phyloP scores from a whole-genome alignment of 441 rosid genomes.

The Populus hybrid region DNA sequence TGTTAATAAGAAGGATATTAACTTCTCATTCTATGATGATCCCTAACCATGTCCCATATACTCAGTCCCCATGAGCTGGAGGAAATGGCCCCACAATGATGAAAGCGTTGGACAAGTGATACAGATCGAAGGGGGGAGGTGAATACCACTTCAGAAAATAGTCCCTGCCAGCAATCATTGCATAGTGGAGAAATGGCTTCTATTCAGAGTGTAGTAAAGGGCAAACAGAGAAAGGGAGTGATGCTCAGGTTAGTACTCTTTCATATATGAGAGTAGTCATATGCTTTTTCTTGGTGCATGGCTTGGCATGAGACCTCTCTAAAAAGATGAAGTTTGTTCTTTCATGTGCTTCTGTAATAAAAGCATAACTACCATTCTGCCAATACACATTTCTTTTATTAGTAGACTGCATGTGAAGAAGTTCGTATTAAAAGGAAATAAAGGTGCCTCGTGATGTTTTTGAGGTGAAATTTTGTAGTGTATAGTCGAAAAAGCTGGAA shows the following conservation, averaged over 20 bases:
- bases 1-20: background rate
- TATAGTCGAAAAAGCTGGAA: background rate
- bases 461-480: background rate
- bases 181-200: slow-evolving; percentile 42
- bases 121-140: too few relatives aligned
- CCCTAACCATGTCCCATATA: slow-evolving; percentile 21
- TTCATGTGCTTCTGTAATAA: background rate
- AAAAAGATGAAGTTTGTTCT: background rate
- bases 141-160: slow-evolving; percentile 76
- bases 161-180: slow-evolving; percentile 49
- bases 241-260: slow-evolving; percentile 56
- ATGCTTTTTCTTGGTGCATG: background rate
- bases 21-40: slow-evolving; percentile 10
- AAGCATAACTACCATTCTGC: background rate
- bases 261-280: background rate
- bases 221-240: slow-evolving; percentile 56
- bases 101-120: slow-evolving; percentile 76
- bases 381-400: background rate
- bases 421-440: background rate
- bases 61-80: slow-evolving; percentile 44
- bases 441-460: background rate
- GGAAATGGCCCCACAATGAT: slow-evolving; percentile 32
- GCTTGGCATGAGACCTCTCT: background rate
- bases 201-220: slow-evolving; percentile 36
- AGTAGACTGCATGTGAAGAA: background rate